Evolutionary conservation across 2,329 filamentous ascomycete genomes (phyloP).

Genomic region (Cercospora nicotianae): DNA sequence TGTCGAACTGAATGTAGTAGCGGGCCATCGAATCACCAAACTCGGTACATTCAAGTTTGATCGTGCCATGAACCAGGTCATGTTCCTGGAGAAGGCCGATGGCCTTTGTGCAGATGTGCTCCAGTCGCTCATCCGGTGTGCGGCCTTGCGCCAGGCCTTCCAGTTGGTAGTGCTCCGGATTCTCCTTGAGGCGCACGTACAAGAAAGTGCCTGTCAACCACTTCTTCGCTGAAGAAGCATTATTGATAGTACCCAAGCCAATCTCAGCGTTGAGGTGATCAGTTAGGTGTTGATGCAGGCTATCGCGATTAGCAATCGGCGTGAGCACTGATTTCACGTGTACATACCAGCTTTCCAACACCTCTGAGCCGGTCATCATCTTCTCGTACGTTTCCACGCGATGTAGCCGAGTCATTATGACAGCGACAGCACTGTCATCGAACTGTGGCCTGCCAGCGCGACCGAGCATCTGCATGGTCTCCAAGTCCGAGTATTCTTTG

Average conservation of each 20-base stretch:
- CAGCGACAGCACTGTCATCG: constrained; percentile 70
- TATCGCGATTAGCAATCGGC: neutral
- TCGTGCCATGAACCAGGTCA: constrained; percentile 54
- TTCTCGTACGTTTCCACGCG: constrained; percentile 67
- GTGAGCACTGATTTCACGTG: constrained; percentile 8
- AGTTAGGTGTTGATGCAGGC: constrained; percentile 71
- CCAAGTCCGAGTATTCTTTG: constrained; percentile 76
- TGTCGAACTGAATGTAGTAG: constrained; percentile 77
- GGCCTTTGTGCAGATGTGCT: constrained; percentile 69
- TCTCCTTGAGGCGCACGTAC: constrained; percentile 69
- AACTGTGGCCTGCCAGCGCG: constrained; percentile 82
- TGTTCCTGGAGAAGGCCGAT: constrained; percentile 64
- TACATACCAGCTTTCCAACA: constrained; percentile 67
- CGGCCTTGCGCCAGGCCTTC: constrained; percentile 52
- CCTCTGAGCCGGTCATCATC: constrained; percentile 71
- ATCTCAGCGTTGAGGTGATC: constrained; percentile 86
- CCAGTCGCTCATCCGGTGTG: constrained; percentile 63
- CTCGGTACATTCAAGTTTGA: constrained; percentile 62
- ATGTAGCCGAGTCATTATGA: constrained; percentile 73
- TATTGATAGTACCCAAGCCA: constrained; percentile 69
- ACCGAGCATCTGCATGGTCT: constrained; percentile 89
- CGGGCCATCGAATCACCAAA: constrained; percentile 79
- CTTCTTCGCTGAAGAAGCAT: constrained; percentile 63
- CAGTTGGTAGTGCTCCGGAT: constrained; percentile 69
- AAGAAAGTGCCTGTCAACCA: constrained; percentile 81